phyloP scores from a whole-genome alignment of 1,139 yeast genomes.

The Taphrina confusa region DNA sequence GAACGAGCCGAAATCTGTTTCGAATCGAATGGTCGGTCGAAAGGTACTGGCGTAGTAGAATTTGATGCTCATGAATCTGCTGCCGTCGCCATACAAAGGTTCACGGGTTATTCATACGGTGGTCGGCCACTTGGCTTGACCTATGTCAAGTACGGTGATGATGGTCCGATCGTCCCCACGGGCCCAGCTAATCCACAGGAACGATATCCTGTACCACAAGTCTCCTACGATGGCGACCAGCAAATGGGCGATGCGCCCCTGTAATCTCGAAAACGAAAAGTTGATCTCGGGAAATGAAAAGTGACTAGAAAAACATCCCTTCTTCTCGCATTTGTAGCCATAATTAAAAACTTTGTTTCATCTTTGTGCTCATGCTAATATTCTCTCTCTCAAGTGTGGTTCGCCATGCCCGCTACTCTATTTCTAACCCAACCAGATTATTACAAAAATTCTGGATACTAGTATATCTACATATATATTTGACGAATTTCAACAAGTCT shows the following conservation, averaged over 20 bases:
- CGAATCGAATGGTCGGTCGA: conserved; percentile 65
- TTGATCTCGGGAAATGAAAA: too few relatives aligned
- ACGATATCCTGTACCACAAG: not conserved
- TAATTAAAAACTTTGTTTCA: too few relatives aligned
- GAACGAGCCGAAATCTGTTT: conserved; percentile 74
- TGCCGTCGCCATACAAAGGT: conserved; percentile 66
- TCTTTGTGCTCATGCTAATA: too few relatives aligned
- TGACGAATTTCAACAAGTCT: not conserved
- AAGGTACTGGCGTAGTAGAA: conserved; percentile 82
- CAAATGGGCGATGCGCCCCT: not conserved
- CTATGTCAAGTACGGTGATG: conserved; percentile 39
- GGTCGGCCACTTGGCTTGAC: conserved; percentile 41
- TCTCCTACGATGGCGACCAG: not conserved
- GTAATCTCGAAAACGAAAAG: too few relatives aligned
- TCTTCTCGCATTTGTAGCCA: too few relatives aligned
- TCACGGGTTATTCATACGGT: conserved; percentile 33
- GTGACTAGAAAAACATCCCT: too few relatives aligned
- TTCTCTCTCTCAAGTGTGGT: too few relatives aligned
- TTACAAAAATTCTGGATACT: too few relatives aligned
- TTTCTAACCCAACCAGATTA: too few relatives aligned
- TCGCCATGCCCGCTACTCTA: too few relatives aligned
- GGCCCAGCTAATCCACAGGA: conserved; percentile 15
- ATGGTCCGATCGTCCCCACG: conserved; percentile 7
- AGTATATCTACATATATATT: not conserved
- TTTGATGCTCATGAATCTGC: conserved; percentile 71